Evolutionary conservation across 2,329 filamentous ascomycete genomes (phyloP).

Genomic region (Xylogone sp.): DNA sequence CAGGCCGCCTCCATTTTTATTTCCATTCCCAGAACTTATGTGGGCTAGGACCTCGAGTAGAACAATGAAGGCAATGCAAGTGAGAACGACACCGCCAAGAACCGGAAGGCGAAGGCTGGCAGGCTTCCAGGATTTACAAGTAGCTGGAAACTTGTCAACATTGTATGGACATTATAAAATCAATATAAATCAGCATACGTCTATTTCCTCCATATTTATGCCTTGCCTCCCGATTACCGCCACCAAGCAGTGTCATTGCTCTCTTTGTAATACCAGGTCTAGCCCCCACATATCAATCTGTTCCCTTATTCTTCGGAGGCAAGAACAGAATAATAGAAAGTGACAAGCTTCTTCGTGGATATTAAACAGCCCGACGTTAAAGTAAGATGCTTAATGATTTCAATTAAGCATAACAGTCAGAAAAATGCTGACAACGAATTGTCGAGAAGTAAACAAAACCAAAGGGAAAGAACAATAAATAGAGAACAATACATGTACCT

Average conservation of each 20-base stretch:
- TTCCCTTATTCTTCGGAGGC: too few relatives aligned
- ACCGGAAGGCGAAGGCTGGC: conserved; percentile 32
- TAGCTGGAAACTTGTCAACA: neutral
- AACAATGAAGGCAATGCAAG: conserved; percentile 36
- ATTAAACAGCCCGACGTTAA: too few relatives aligned
- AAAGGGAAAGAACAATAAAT: neutral
- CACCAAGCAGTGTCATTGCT: too few relatives aligned
- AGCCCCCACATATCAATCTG: too few relatives aligned
- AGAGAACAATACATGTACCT: neutral
- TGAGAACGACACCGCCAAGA: conserved; percentile 31
- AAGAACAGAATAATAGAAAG: too few relatives aligned
- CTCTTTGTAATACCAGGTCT: too few relatives aligned
- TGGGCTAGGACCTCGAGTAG: conserved; percentile 42
- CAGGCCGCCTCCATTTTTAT: conserved; percentile 34
- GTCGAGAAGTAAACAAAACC: neutral
- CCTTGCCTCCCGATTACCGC: too few relatives aligned
- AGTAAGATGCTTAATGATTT: too few relatives aligned
- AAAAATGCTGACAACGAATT: neutral
- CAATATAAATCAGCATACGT: neutral
- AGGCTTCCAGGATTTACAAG: conserved; percentile 31
- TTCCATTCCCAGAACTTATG: conserved; percentile 6
- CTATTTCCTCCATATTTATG: neutral
- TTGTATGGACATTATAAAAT: too few relatives aligned
- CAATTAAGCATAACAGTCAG: neutral
- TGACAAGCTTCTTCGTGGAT: too few relatives aligned